phyloP scores from a whole-genome alignment of 805 yeast genomes.

The Isabelozyma heimii region DNA sequence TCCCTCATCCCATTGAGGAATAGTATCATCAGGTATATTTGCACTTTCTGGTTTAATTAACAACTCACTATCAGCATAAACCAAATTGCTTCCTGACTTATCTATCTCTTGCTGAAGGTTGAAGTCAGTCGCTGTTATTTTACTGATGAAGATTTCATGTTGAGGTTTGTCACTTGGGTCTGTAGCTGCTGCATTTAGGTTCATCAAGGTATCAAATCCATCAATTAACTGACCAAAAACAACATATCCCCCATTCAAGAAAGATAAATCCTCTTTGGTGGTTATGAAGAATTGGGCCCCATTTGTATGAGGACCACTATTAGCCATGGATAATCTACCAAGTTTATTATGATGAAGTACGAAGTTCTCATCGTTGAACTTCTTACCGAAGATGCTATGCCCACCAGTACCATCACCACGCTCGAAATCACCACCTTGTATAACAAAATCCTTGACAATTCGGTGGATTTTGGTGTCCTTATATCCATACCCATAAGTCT shows the following conservation, averaged over 20 bases:
- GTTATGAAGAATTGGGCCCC: slow-evolving; percentile 47
- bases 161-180: slow-evolving; percentile 16
- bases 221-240: slow-evolving; percentile 49
- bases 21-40: slow-evolving; percentile 8
- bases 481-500: slow-evolving; percentile 54
- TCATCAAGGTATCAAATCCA: slow-evolving; percentile 33
- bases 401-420: slow-evolving; percentile 81
- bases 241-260: slow-evolving; percentile 46
- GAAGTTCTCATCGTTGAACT: slow-evolving; percentile 55
- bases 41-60: background rate
- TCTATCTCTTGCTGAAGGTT: background rate
- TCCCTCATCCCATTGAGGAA: slow-evolving; percentile 1
- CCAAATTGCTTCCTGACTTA: background rate
- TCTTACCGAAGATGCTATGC: slow-evolving; percentile 64
- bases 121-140: slow-evolving; percentile 7
- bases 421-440: slow-evolving; percentile 38
- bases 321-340: slow-evolving; percentile 89
- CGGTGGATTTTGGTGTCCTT: slow-evolving; percentile 56
- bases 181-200: slow-evolving; percentile 13
- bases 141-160: slow-evolving; percentile 12
- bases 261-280: slow-evolving; percentile 24
- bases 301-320: slow-evolving; percentile 47
- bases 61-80: background rate
- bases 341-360: slow-evolving; percentile 56
- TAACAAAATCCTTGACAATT: slow-evolving; percentile 32